A percentile compares a stretch with the other conserved stretches of the same genome.
These are phyloP conservation scores for Jackrogersella multiformis DNA, from an alignment of 495 filamentous ascomycete species.

Conservation along the genomic window DNA sequence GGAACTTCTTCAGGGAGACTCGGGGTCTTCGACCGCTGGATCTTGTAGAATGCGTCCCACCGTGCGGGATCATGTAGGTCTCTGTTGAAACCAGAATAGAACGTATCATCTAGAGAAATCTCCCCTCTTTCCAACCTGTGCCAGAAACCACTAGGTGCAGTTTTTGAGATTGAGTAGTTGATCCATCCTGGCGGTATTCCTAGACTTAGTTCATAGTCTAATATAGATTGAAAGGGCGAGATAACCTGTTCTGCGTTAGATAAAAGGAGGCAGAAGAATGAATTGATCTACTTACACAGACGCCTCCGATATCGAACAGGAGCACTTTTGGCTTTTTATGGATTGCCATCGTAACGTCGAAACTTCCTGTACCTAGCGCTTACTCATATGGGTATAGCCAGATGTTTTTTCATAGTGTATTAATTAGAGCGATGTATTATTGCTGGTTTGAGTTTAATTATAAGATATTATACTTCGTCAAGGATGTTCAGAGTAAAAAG, in stretches of 20 bases:
- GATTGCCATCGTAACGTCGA: slow-evolving; percentile 48
- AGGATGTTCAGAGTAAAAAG: too few species aligned
- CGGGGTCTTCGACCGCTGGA: slow-evolving; percentile 49
- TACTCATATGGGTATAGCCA: too few species aligned
- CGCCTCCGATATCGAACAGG: slow-evolving; percentile 96
- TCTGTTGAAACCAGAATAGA: slow-evolving; percentile 77
- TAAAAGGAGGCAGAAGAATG: too few species aligned
- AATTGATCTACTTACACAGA: slow-evolving; percentile 95
- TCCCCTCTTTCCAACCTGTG: slow-evolving; percentile 80
- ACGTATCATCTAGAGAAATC: slow-evolving; percentile 73
- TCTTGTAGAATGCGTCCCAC: slow-evolving; percentile 67
- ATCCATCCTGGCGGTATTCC: slow-evolving; percentile 87
- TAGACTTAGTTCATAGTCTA: slow-evolving; percentile 81
- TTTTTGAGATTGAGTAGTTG: slow-evolving; percentile 84
- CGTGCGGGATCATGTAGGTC: slow-evolving; percentile 72
- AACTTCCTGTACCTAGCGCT: slow-evolving; percentile 34
- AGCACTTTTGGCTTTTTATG: slow-evolving; percentile 74
- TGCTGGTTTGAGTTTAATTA: too few species aligned
- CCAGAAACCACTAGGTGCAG: slow-evolving; percentile 86
- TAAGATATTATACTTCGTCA: too few species aligned
- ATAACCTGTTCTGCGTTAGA: slow-evolving; percentile 69
- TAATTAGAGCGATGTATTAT: too few species aligned
- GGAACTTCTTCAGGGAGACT: slow-evolving; percentile 56
- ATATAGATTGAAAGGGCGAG: slow-evolving; percentile 91
- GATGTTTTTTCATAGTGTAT: too few species aligned